These are phyloP conservation scores for Fusarium falciforme DNA, from an alignment of 2,329 filamentous ascomycete species.

Conservation along the genomic window DNA sequence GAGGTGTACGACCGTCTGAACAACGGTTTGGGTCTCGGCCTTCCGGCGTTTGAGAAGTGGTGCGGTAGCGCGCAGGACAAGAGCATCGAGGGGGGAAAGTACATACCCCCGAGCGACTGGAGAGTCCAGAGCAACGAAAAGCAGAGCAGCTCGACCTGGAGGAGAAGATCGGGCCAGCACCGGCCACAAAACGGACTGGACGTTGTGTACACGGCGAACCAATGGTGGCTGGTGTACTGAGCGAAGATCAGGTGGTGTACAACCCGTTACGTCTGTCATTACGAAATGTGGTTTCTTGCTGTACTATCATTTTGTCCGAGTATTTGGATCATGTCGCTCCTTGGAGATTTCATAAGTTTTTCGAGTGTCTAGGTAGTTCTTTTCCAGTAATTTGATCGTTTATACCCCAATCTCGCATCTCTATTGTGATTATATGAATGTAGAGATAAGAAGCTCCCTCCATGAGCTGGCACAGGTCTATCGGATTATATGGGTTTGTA, in stretches of 20 bases:
- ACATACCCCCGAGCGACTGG: constrained; percentile 31
- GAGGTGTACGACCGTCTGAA: constrained; percentile 34
- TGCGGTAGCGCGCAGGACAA: constrained; percentile 24
- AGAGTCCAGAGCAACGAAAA: constrained; percentile 28
- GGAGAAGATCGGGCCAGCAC: constrained; percentile 13
- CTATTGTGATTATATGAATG: neutral
- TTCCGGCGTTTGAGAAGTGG: constrained; percentile 40
- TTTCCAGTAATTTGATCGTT: neutral
- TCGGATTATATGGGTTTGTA: neutral
- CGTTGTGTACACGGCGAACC: constrained; percentile 27
- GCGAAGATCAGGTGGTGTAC: neutral
- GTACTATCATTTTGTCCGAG: neutral
- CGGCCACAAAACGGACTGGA: constrained; percentile 14
- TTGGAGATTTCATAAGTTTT: neutral
- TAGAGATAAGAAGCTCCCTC: neutral
- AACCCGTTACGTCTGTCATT: neutral
- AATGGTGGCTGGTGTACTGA: constrained; percentile 33
- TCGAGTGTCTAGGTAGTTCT: neutral
- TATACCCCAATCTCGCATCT: neutral
- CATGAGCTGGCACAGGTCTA: no score
- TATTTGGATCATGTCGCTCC: neutral
- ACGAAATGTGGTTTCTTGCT: neutral
- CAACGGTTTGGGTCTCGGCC: constrained; percentile 20
- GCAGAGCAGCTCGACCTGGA: constrained; percentile 13
- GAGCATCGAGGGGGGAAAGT: constrained; percentile 31